Evolutionary conservation across 140 eudicot species (phyloP).

Genomic region (Senecio squalidus): DNA sequence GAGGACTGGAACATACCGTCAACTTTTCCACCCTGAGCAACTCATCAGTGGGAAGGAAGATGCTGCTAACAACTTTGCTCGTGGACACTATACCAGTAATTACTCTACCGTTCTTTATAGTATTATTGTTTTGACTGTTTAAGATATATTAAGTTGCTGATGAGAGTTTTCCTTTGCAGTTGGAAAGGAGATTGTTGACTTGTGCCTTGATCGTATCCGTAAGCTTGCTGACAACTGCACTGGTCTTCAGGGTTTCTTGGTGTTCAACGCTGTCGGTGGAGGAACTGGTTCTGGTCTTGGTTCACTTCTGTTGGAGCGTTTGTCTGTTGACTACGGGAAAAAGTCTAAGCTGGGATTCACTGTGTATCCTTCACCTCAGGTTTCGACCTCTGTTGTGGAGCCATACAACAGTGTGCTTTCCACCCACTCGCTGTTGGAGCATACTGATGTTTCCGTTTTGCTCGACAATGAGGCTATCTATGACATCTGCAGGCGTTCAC

Average conservation of each 20-base stretch:
- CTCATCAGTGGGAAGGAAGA: conserved; percentile 76
- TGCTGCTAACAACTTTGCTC: conserved; percentile 87
- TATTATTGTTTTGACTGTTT: background rate
- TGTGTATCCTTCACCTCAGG: conserved; percentile 44
- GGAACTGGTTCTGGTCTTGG: conserved; percentile 15
- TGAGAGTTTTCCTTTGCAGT: conserved; percentile 16
- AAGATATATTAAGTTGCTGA: background rate
- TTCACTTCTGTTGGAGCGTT: conserved; percentile 12
- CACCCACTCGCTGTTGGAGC: conserved; percentile 44
- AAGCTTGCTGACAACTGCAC: conserved; percentile 47
- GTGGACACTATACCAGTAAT: conserved; percentile 77
- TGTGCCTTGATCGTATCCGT: conserved; percentile 39
- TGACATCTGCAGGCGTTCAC: conserved; percentile 42
- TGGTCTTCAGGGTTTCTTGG: conserved; percentile 42
- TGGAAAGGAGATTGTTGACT: conserved; percentile 46
- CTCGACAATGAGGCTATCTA: conserved; percentile 42
- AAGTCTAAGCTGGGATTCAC: conserved; percentile 32
- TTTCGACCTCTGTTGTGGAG: conserved; percentile 44
- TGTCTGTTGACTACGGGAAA: conserved; percentile 9
- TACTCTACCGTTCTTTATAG: background rate
- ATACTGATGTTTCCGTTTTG: conserved; percentile 38
- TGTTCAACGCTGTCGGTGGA: conserved; percentile 30
- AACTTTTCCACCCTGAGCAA: conserved; percentile 74
- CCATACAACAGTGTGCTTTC: conserved; percentile 47
- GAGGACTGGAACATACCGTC: conserved; percentile 80